Evolutionary conservation across 352 stramenopile species (phyloP).

Genomic region (Phytophthora multivora): DNA sequence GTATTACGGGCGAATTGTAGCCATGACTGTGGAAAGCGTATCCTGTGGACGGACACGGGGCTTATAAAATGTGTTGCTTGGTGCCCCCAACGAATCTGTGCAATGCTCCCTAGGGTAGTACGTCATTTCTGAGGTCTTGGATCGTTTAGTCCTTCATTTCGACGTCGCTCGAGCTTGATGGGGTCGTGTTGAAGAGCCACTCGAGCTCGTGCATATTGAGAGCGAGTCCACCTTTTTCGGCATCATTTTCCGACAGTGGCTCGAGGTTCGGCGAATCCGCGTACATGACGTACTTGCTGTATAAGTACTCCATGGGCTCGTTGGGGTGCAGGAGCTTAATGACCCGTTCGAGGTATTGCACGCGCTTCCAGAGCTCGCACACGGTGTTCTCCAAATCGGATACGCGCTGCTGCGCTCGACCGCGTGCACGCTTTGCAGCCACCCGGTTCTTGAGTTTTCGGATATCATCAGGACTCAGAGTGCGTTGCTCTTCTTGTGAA

Average conservation of each 20-base stretch:
- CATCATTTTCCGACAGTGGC: slow-evolving; percentile 16
- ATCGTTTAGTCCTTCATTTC: slow-evolving; percentile 27
- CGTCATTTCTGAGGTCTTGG: not conserved
- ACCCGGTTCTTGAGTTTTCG: slow-evolving; percentile 78
- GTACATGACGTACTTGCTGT: slow-evolving; percentile 55
- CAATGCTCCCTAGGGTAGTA: slow-evolving; percentile 4
- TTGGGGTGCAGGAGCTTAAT: slow-evolving; percentile 42
- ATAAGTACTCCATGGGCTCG: slow-evolving; percentile 43
- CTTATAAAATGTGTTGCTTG: slow-evolving; percentile 10
- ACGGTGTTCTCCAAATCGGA: slow-evolving; percentile 56
- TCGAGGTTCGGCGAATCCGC: slow-evolving; percentile 40
- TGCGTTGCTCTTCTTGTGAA: slow-evolving; percentile 41
- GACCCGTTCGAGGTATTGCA: slow-evolving; percentile 64
- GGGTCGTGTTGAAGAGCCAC: slow-evolving; percentile 39
- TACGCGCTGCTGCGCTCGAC: slow-evolving; percentile 57
- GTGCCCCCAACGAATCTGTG: not conserved
- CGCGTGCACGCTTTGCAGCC: slow-evolving; percentile 56
- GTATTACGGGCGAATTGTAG: slow-evolving; percentile 19
- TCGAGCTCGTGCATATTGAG: slow-evolving; percentile 39
- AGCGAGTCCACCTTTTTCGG: slow-evolving; percentile 13
- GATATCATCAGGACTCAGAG: slow-evolving; percentile 54
- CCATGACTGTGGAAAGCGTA: slow-evolving; percentile 20
- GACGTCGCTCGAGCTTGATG: slow-evolving; percentile 19
- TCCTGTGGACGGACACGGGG: not conserved
- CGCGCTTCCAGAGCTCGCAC: slow-evolving; percentile 56